phyloP scores from a whole-genome alignment of 805 yeast species.

The Babjeviella inositovora region DNA sequence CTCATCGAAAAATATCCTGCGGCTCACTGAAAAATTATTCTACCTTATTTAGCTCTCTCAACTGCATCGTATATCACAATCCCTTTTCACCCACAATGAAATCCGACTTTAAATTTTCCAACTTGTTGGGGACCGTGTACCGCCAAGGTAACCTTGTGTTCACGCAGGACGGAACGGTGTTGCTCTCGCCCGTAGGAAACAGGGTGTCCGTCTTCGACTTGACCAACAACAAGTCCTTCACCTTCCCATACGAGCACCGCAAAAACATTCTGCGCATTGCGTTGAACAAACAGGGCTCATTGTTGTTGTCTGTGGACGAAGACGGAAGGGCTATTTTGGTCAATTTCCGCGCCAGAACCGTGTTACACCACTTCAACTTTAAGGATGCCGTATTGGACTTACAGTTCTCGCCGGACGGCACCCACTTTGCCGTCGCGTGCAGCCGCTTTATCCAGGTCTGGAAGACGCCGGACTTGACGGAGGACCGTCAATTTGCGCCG shows the following conservation, averaged over 20 bases:
- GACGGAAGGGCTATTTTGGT: conserved; percentile 91
- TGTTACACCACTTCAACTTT: conserved; percentile 87
- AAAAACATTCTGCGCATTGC: conserved; percentile 70
- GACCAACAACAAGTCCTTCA: conserved; percentile 69
- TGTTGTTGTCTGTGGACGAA: conserved; percentile 69
- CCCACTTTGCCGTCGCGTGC: conserved; percentile 70
- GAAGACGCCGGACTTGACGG: conserved; percentile 72
- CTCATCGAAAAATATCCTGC: too few relatives aligned
- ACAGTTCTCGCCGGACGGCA: conserved; percentile 81
- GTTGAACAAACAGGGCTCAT: conserved; percentile 65
- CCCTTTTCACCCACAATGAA: too few relatives aligned
- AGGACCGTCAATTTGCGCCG: conserved; percentile 91
- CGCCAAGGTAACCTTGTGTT: conserved; percentile 81
- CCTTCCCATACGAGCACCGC: conserved; percentile 87
- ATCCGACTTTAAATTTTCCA: conserved; percentile 76
- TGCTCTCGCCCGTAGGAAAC: conserved; percentile 90
- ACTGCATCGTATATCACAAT: too few relatives aligned
- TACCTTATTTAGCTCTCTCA: too few relatives aligned
- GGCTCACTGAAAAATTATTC: too few relatives aligned
- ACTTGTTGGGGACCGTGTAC: conserved; percentile 87
- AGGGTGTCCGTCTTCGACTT: conserved; percentile 82
- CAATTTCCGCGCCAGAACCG: conserved; percentile 70
- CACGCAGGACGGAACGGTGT: conserved; percentile 71
- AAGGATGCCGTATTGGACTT: conserved; percentile 61
- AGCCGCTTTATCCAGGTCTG: conserved; percentile 81